Conservation (phyloP, 2,329 filamentous ascomycete genomes). For the Penicillium sp. region DNA sequence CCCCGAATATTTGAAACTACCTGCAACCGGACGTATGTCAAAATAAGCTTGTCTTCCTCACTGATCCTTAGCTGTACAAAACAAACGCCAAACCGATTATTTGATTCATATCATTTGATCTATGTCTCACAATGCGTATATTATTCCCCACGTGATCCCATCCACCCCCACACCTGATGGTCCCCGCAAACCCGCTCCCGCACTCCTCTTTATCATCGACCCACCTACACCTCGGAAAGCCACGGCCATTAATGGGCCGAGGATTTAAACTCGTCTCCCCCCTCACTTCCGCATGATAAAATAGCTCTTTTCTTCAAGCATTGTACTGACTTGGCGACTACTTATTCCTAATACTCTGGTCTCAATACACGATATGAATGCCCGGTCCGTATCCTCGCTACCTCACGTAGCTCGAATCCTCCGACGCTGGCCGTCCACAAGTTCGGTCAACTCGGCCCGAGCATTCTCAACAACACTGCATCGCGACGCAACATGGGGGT, state of each 20-base stretch:
- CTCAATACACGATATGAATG: constrained; percentile 9
- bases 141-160: background rate
- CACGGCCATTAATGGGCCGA: background rate
- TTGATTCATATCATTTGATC: no score
- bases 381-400: constrained; percentile 10
- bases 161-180: background rate
- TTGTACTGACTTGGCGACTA: background rate
- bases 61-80: no score
- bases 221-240: background rate
- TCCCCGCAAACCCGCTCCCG: no score
- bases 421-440: constrained; percentile 21
- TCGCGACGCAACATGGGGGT: constrained; percentile 59
- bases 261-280: background rate
- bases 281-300: background rate
- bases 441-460: constrained; percentile 20
- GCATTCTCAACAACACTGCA: constrained; percentile 53
- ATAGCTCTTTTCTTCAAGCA: background rate
- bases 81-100: no score
- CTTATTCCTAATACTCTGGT: no score
- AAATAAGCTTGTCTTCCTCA: no score
- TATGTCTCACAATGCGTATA: no score
- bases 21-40: no score
- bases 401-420: constrained; percentile 5
- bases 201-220: background rate
- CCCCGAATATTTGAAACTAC: no score